A percentile compares a stretch with the other conserved stretches of the same genome.
Conservation (phyloP, 1,284 basidiomycete genomes). For the Rhizoctonia solani region DNA sequence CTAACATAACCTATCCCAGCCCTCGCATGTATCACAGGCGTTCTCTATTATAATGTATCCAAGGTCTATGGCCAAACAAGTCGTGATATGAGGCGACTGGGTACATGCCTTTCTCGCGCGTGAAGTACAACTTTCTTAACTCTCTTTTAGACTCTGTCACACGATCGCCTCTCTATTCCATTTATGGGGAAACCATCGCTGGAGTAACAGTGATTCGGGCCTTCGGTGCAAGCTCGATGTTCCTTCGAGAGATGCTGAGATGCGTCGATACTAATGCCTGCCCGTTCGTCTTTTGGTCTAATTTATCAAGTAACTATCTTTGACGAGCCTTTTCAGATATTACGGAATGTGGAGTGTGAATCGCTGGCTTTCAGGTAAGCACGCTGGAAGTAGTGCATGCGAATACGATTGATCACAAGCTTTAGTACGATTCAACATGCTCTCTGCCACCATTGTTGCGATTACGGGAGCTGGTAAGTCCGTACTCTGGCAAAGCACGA, state of each 20-base stretch:
- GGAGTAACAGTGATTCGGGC: conserved; percentile 78
- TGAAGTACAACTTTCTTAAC: background rate
- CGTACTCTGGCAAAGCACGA: background rate
- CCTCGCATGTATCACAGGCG: conserved; percentile 57
- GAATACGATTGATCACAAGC: conserved; percentile 65
- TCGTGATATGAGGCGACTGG: conserved; percentile 84
- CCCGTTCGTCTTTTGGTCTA: background rate
- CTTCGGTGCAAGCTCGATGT: conserved; percentile 85
- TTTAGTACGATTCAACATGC: conserved; percentile 79
- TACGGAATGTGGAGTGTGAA: conserved; percentile 88
- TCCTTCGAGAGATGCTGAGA: conserved; percentile 83
- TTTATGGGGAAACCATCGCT: conserved; percentile 88
- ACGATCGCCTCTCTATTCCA: conserved; percentile 87
- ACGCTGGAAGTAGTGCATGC: background rate
- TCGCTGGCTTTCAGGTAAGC: conserved; percentile 46
- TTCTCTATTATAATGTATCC: conserved; percentile 66
- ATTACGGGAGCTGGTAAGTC: conserved; percentile 57
- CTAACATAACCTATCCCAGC: background rate
- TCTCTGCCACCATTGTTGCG: conserved; percentile 74
- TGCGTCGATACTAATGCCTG: conserved; percentile 72
- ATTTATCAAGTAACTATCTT: conserved; percentile 22
- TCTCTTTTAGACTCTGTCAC: conserved; percentile 73
- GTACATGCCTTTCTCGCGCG: conserved; percentile 47
- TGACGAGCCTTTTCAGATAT: conserved; percentile 61
- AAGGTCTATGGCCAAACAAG: conserved; percentile 86